Conservation (phyloP, 257 asterid genomes). For the Ilex aquifolium region DNA sequence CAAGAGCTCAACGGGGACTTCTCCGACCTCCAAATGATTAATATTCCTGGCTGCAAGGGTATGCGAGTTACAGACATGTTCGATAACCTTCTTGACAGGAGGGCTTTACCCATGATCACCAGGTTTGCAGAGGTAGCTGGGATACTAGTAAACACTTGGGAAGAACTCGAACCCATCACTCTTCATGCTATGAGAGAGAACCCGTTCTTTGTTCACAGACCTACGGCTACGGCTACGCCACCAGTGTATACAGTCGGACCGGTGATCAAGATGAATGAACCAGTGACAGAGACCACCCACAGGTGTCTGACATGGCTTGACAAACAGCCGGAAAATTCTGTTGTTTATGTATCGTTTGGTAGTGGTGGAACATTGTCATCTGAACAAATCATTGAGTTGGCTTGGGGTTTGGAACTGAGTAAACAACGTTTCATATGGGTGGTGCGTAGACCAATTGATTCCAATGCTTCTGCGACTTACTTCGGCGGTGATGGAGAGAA, state of each 20-base stretch:
- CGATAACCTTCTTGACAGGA: background rate
- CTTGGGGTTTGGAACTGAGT: background rate
- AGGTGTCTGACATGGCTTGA: background rate
- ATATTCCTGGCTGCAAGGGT: background rate
- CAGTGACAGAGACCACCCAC: background rate
- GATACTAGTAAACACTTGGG: background rate
- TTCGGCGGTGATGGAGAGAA: background rate
- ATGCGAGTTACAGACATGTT: background rate
- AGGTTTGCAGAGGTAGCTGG: background rate
- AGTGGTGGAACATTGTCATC: background rate
- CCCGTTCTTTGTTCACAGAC: background rate
- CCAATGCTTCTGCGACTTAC: background rate
- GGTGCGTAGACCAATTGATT: background rate
- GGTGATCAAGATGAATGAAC: background rate
- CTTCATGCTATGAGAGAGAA: background rate
- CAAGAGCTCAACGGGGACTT: background rate
- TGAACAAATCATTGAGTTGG: conserved; percentile 2
- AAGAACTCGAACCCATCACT: background rate
- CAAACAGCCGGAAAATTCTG: background rate
- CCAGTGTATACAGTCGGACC: background rate
- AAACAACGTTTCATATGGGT: background rate
- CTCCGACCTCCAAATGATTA: background rate
- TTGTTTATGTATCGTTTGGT: background rate
- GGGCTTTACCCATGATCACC: background rate
- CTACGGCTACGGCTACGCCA: background rate